Evolutionary conservation across 345 rosid species (phyloP), one percentile per base, ranked within the genome.

Genomic region (Euclidium syriacum): DNA sequence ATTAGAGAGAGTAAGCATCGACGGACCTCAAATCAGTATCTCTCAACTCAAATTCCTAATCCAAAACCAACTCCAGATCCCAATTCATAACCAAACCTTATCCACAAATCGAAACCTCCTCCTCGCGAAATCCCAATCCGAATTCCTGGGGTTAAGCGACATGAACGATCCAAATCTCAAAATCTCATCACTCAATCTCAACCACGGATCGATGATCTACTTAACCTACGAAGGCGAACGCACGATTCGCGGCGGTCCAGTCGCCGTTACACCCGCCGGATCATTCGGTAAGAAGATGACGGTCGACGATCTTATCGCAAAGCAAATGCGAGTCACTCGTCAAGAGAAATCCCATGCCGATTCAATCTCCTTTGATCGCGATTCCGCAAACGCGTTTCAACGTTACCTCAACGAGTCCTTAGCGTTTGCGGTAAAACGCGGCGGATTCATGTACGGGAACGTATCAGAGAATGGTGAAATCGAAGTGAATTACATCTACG

Each of bases 211-310:
- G 61, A 78, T 89, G 26, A 23, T 90, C 5, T 94, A 77, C 67
- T 63, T 90, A 1, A 74, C 89, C 10, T 94, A 94, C 68, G 88
- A 94, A 6, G 95, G 91, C 16, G 89, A 89, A 73, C 80, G 97
- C 26, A 75, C 73, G 23, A 77, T 90, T 48, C 67, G 75, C 15
- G 81, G 85, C 12, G 95, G 88, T 30, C 85, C 95, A 7, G 64
- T 76, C 15, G 64, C 77, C 15, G 67, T 90, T 25, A 64, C 51
- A 14, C 99, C 99, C 0, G 86, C 97, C 1, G 95, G 97, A 0
- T 87, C 99, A 0, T 94, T 94, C 43, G 97, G 99, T 9, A 83
- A 88, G 42, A 94, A 94, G 85, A 94, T 94, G 99, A 94, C 99
- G 4, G 85, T 94, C 63, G 97, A 87, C 27, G 97, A 94, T 55